Percentiles rank a stretch among this genome's conserved stretches.
Evolutionary conservation across 2,329 filamentous ascomycete species (phyloP).

Genomic region (Orbilia blumenaviensis): DNA sequence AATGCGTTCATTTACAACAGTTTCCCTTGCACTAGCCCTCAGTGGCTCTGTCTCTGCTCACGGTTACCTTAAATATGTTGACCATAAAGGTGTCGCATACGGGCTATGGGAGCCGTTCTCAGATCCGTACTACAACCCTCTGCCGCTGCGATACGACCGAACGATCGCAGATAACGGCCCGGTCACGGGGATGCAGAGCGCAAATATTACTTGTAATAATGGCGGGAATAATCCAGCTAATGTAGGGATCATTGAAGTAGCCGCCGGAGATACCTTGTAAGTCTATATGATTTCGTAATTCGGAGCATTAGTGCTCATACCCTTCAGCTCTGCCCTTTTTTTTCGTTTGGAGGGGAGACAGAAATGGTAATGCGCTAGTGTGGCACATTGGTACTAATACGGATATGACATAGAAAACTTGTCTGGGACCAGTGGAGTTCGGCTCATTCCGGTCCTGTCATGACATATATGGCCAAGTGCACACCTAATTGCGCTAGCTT

Average conservation of each 20-base stretch:
- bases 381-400: background rate
- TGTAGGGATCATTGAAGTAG: slow-evolving; percentile 55
- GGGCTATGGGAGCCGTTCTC: slow-evolving; percentile 58
- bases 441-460: slow-evolving; percentile 60
- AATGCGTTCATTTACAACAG: background rate
- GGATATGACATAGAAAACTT: slow-evolving; percentile 55
- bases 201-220: slow-evolving; percentile 57
- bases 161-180: slow-evolving; percentile 56
- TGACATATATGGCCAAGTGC: slow-evolving; percentile 61
- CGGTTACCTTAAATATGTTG: slow-evolving; percentile 58
- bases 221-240: slow-evolving; percentile 57
- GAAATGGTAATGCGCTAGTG: too few relatives aligned
- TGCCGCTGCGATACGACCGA: slow-evolving; percentile 57
- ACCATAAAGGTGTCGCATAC: slow-evolving; percentile 58
- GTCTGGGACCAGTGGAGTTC: slow-evolving; percentile 61
- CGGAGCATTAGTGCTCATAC: too few relatives aligned
- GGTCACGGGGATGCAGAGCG: slow-evolving; percentile 56
- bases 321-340: too few relatives aligned
- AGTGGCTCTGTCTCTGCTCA: slow-evolving; percentile 55
- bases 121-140: slow-evolving; percentile 57
- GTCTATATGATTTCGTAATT: background rate
- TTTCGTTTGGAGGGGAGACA: too few relatives aligned
- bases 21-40: slow-evolving; percentile 27
- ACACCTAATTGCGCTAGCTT: slow-evolving; percentile 59
- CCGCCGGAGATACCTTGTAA: slow-evolving; percentile 57